Evolutionary conservation across 148 eudicot genomes (phyloP), one percentile per base, ranked within the genome.

Genomic region (Tetragonia tetragonoides): DNA sequence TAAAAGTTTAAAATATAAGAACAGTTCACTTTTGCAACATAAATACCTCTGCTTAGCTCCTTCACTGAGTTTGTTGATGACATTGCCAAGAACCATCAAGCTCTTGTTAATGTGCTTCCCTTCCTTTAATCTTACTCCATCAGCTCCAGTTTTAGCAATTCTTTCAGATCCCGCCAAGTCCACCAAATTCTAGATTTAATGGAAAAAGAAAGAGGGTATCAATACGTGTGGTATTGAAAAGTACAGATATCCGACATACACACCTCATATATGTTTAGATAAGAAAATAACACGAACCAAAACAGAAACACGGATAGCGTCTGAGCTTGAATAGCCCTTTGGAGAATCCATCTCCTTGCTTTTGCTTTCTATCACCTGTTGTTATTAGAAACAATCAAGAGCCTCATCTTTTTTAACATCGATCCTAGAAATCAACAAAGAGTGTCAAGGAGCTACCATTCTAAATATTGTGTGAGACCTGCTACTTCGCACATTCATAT

Each of bases 61-160:
- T 53, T 95, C 99, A 86, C 97, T 95, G 77, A 93, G 89, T 79
- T 91, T 93, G 87, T 95, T 95, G 54, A 95, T 95, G 67, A 95
- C 99, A 84, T 95, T 93, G 20, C 99, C 97, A 82, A 93, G 97
- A 79, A 91, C 81, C 99, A 95, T 89, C 83, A 93, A 86, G 81
- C 99, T 95, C 87, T 89, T 93, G 81, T 95, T 95, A 66, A 95
- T 95, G 89, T 91, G 87, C 78, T 95, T 93, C 78, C 97, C 99
- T 89, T 95, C 99, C 88, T 93, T 93, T 77, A 93, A 47, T 65
- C 97, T 91, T 70, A 95, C 97, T 79, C 99, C 99, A 51, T 87
- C 99, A 79, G 99, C 99, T 79, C 99, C 99, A 75, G 99, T 95
- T 85, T 95, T 95, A 42, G 94, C 93, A 86, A 95, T 89, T 78